phyloP scores from a whole-genome alignment of 495 filamentous ascomycete species.

The Oleoguttula mirabilis region DNA sequence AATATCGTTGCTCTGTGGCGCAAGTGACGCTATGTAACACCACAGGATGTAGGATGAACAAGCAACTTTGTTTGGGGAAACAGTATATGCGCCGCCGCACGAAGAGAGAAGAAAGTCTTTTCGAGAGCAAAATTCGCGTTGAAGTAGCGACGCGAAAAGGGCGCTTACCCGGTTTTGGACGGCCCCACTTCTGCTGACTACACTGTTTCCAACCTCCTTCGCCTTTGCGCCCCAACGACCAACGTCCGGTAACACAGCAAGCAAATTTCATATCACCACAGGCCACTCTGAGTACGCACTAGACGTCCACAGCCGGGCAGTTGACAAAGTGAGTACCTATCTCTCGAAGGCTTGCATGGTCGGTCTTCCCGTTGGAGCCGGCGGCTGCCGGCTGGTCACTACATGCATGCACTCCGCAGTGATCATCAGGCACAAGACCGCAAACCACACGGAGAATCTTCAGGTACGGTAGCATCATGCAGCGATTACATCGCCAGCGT shows the following conservation, averaged over 20 bases:
- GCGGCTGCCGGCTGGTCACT: not conserved
- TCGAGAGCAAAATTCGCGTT: not conserved
- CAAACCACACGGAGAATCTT: not conserved
- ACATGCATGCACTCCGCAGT: not conserved
- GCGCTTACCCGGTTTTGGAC: not conserved
- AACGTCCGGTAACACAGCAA: too few species aligned
- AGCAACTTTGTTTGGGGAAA: constrained; percentile 22
- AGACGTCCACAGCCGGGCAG: not conserved
- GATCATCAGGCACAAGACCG: not conserved
- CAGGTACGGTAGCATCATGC: constrained; percentile 3
- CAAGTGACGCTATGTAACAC: constrained; percentile 17
- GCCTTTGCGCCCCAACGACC: too few species aligned
- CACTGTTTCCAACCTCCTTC: not conserved
- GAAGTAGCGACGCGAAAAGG: not conserved
- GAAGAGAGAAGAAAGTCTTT: constrained; percentile 12
- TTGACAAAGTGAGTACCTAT: not conserved
- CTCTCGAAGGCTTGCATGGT: not conserved
- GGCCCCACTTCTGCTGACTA: not conserved
- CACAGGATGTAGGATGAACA: constrained; percentile 9
- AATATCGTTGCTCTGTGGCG: constrained; percentile 20
- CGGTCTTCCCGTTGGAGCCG: not conserved
- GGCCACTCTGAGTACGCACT: too few species aligned
- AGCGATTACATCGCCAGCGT: not conserved
- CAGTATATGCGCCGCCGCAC: constrained; percentile 19
- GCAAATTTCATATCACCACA: too few species aligned